phyloP scores from a whole-genome alignment of 495 filamentous ascomycete species.

The Annulohypoxylon nitens region DNA sequence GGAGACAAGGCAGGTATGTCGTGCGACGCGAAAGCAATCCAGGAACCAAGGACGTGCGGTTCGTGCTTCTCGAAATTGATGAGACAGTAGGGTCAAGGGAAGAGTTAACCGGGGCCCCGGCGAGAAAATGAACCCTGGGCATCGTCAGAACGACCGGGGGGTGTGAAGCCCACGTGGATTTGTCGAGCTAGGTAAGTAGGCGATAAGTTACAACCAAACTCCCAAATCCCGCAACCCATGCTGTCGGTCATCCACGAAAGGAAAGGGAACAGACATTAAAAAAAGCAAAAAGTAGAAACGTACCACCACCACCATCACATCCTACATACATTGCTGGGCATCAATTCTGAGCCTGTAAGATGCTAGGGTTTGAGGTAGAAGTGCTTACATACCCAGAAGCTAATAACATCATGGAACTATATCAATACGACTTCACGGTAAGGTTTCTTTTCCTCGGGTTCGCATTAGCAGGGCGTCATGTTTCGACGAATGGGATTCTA shows the following conservation, averaged over 20 bases:
- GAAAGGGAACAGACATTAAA: neutral
- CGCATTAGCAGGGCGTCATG: conserved; percentile 19
- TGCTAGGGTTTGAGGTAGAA: neutral
- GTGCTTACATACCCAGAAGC: conserved; percentile 17
- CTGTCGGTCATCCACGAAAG: neutral
- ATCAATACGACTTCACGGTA: conserved; percentile 13
- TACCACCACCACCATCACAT: neutral
- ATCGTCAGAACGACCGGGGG: conserved; percentile 19
- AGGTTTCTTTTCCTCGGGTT: conserved; percentile 9
- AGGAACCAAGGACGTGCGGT: conserved; percentile 4
- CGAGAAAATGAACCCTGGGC: conserved; percentile 6
- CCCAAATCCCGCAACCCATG: conserved; percentile 11
- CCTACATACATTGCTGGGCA: conserved; percentile 1
- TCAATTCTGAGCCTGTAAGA: neutral
- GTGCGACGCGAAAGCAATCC: conserved; percentile 23
- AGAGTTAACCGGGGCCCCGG: conserved; percentile 14
- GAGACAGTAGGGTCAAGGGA: neutral
- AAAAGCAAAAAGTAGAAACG: conserved; percentile 7
- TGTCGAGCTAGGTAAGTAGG: conserved; percentile 9
- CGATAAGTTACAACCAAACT: conserved; percentile 27
- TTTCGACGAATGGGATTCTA: conserved; percentile 41
- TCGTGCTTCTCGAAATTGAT: conserved; percentile 25
- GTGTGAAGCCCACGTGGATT: conserved; percentile 37
- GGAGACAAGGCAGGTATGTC: conserved; percentile 15
- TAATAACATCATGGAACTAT: conserved; percentile 27